Conservation (phyloP, 2,329 filamentous ascomycete genomes). For the Ceratocystis eucalypticola region DNA sequence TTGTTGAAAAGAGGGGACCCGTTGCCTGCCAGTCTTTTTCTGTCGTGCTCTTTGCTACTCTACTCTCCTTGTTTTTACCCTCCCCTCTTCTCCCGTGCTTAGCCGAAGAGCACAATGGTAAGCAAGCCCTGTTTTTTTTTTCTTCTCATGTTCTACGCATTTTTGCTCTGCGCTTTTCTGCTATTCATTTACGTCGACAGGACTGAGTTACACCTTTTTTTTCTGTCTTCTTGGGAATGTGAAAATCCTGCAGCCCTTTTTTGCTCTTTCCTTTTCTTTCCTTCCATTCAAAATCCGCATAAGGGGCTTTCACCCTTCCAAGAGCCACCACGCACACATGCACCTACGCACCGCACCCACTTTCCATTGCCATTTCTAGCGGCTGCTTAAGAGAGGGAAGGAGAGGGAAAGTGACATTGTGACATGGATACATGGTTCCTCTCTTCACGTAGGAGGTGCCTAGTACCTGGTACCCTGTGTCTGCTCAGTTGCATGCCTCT, state of each 20-base stretch:
- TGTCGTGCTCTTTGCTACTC: not conserved
- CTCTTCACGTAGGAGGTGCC: not conserved
- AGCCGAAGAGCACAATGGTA: not conserved
- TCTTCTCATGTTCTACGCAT: not conserved
- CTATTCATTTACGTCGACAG: not conserved
- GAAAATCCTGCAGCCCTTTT: slow-evolving; percentile 3
- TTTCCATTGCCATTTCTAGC: not conserved
- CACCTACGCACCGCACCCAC: slow-evolving; percentile 1
- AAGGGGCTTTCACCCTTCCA: not conserved
- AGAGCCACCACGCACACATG: not conserved
- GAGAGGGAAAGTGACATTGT: too few relatives aligned
- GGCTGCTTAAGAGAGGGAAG: too few relatives aligned
- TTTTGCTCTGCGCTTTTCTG: not conserved
- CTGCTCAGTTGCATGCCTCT: not conserved
- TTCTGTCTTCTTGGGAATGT: too few relatives aligned
- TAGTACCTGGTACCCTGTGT: not conserved
- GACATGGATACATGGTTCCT: not conserved
- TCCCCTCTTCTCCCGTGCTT: not conserved
- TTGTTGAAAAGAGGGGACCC: not conserved
- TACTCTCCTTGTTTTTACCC: not conserved
- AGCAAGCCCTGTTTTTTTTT: not conserved
- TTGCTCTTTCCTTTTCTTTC: not conserved
- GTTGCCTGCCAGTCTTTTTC: not conserved
- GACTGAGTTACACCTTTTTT: not conserved
- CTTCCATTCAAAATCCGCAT: not conserved